These are phyloP conservation scores for Nakataea oryzae DNA, from an alignment of 2,329 filamentous ascomycete species.

Conservation along the genomic window DNA sequence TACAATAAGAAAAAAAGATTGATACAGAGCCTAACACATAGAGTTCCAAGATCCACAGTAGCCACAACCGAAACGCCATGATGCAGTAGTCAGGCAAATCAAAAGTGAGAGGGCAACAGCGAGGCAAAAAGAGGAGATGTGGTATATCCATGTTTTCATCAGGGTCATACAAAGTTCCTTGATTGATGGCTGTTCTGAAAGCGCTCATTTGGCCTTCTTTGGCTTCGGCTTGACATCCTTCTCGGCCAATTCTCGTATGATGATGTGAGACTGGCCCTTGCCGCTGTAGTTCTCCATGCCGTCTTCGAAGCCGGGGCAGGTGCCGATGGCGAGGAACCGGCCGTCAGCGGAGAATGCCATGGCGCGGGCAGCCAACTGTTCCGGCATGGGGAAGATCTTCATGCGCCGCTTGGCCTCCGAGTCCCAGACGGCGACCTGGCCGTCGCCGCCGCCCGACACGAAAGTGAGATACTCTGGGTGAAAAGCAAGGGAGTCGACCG, in stretches of 20 bases:
- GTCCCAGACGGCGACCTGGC: slow-evolving; percentile 89
- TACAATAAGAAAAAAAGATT: not conserved
- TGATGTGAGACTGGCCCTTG: slow-evolving; percentile 64
- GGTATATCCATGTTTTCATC: not conserved
- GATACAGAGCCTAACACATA: not conserved
- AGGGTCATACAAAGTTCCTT: not conserved
- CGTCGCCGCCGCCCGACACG: slow-evolving; percentile 81
- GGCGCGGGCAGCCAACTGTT: slow-evolving; percentile 52
- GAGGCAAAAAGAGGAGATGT: not conserved
- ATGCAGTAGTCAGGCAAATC: not conserved
- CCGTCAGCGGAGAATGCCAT: slow-evolving; percentile 71
- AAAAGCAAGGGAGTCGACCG: slow-evolving; percentile 83
- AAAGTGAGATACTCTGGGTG: slow-evolving; percentile 78
- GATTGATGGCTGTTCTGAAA: not conserved
- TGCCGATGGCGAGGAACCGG: slow-evolving; percentile 65
- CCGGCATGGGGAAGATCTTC: slow-evolving; percentile 63
- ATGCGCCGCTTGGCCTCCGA: slow-evolving; percentile 83
- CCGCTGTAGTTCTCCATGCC: slow-evolving; percentile 69
- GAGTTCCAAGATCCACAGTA: not conserved
- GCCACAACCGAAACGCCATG: not conserved
- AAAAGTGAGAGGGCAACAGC: not conserved
- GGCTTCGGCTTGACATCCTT: slow-evolving; percentile 77
- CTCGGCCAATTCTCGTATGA: slow-evolving; percentile 75
- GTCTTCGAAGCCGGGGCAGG: slow-evolving; percentile 81
- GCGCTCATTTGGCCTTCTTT: slow-evolving; percentile 3